phyloP scores from a whole-genome alignment of 345 rosid species.

The Brassica cretica region DNA sequence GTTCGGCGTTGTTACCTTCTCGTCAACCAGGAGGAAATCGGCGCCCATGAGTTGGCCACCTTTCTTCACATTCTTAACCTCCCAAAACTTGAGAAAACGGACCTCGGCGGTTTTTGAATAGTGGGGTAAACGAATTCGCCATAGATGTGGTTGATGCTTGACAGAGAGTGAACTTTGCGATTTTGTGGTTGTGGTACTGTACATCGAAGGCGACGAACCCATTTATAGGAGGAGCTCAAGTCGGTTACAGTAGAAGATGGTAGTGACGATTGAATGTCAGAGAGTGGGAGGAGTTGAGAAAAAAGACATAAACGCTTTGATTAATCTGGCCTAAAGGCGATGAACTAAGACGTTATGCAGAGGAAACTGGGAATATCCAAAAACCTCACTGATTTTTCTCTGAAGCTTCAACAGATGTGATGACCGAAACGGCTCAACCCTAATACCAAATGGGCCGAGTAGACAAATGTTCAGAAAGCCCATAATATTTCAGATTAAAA shows the following conservation, averaged over 20 bases:
- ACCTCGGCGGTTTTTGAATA: no score
- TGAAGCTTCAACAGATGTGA: no score
- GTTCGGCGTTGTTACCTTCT: not conserved
- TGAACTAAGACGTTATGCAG: not conserved
- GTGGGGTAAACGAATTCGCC: no score
- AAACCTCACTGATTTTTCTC: not conserved
- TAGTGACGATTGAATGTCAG: not conserved
- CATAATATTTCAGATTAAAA: not conserved
- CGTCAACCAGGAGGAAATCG: not conserved
- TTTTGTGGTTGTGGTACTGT: not conserved
- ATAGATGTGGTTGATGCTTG: not conserved
- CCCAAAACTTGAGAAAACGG: no score
- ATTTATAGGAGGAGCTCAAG: not conserved
- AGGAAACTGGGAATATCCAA: not conserved
- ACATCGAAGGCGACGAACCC: not conserved
- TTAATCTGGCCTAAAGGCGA: not conserved
- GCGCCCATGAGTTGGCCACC: not conserved
- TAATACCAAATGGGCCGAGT: not conserved
- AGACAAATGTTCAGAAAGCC: no score
- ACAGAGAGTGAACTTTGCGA: not conserved
- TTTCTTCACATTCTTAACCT: no score
- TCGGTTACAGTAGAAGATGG: not conserved
- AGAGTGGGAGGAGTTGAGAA: no score
- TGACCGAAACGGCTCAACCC: not conserved
- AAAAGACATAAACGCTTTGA: no score